Conservation (phyloP, 139 green algal genomes). For the Chlorella vulgaris region DNA sequence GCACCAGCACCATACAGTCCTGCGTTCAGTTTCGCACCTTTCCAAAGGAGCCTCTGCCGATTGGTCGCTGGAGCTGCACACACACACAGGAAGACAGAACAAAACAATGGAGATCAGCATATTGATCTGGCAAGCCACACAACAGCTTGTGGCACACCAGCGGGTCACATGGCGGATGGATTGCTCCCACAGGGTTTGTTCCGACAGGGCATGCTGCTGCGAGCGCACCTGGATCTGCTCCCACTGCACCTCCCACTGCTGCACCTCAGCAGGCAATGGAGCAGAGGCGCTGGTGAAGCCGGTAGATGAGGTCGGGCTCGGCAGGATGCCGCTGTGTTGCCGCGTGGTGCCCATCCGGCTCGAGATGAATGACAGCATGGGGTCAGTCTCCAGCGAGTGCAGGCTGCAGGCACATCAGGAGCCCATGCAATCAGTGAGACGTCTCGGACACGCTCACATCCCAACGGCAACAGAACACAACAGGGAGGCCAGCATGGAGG, state of each 20-base stretch:
- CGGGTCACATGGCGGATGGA: too few species aligned
- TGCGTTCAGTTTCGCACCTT: too few species aligned
- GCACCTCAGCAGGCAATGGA: not conserved
- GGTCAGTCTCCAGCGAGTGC: not conserved
- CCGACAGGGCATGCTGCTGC: not conserved
- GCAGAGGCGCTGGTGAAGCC: not conserved
- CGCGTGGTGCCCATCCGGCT: not conserved
- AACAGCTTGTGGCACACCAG: too few species aligned
- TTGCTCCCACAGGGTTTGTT: too few species aligned
- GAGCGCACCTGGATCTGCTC: not conserved
- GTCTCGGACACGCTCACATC: too few species aligned
- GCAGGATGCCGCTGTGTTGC: not conserved
- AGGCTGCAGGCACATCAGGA: constrained; percentile 10
- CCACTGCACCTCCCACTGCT: not conserved
- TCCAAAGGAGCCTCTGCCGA: not conserved
- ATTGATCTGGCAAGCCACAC: too few species aligned
- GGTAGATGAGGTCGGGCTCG: not conserved
- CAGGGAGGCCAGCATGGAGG: too few species aligned
- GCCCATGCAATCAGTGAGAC: not conserved
- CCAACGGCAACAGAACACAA: too few species aligned
- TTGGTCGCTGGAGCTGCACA: not conserved
- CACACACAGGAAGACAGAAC: not conserved
- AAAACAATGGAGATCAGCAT: too few species aligned
- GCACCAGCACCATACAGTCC: too few species aligned
- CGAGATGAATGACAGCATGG: constrained; percentile 8